A percentile compares a stretch with the other conserved stretches of the same genome.
Conservation (phyloP, 2,329 filamentous ascomycete species). For the Hymenotorrendiella dingleyae region DNA sequence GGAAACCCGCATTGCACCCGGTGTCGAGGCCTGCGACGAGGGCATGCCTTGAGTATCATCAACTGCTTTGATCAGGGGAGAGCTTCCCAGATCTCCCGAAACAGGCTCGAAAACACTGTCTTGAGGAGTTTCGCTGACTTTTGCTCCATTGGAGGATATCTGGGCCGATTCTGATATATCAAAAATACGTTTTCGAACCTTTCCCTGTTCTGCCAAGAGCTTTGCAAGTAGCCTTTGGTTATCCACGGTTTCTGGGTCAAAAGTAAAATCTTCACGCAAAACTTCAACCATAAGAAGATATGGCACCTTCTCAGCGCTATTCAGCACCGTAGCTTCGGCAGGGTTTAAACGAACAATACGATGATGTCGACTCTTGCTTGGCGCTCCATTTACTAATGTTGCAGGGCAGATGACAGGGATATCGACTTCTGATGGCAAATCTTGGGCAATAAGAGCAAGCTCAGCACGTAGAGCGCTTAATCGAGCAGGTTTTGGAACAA, state of each 20-base stretch:
- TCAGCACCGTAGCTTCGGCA: slow-evolving; percentile 76
- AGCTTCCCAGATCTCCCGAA: slow-evolving; percentile 71
- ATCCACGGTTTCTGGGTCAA: slow-evolving; percentile 67
- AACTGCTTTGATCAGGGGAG: slow-evolving; percentile 57
- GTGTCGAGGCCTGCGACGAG: slow-evolving; percentile 30
- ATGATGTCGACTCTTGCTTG: slow-evolving; percentile 71
- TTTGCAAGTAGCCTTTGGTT: slow-evolving; percentile 60
- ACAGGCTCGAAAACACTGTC: slow-evolving; percentile 84
- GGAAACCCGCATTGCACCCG: slow-evolving; percentile 48
- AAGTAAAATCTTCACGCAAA: slow-evolving; percentile 74
- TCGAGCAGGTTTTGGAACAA: slow-evolving; percentile 74
- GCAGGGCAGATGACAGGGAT: slow-evolving; percentile 78
- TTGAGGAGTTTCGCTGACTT: slow-evolving; percentile 26
- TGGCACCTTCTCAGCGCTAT: slow-evolving; percentile 81
- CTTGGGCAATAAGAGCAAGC: slow-evolving; percentile 72
- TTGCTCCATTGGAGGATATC: slow-evolving; percentile 36
- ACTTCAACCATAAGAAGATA: slow-evolving; percentile 83
- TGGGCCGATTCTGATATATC: slow-evolving; percentile 63
- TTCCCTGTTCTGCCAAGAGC: slow-evolving; percentile 51
- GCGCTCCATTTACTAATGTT: slow-evolving; percentile 64
- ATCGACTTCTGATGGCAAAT: slow-evolving; percentile 77
- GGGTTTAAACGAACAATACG: slow-evolving; percentile 79
- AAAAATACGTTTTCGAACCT: slow-evolving; percentile 53
- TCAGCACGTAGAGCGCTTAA: slow-evolving; percentile 77
- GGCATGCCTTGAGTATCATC: slow-evolving; percentile 39